Evolutionary conservation across 495 filamentous ascomycete species (phyloP), one percentile per base, ranked within the genome.

Genomic region (Hypoxylon fuscum): DNA sequence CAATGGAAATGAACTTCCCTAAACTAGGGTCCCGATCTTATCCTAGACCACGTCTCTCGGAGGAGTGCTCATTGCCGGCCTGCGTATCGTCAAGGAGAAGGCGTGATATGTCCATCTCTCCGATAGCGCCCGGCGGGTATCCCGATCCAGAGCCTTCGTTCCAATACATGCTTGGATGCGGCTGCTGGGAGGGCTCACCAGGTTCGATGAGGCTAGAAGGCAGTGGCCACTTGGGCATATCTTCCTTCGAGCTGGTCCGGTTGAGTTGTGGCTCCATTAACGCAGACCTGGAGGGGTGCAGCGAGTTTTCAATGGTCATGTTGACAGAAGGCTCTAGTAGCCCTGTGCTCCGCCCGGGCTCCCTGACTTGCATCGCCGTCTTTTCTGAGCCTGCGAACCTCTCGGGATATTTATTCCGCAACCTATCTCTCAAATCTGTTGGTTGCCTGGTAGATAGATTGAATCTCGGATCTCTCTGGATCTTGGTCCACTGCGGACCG

Each of bases 361-460:
- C 64, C 48, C 72, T 75, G 45, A 75, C 72, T 51, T 86, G 77
- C 22, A 76, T 69, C 12, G 71, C 69, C 14, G 80, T 81, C 68
- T 90, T 95, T 43, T 87, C 83, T 21, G 80, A 79, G 43, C 68
- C 55, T 15, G 70, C 64, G 59, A 79, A 82, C 38, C 78, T 74
- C 32, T 90, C 85, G 5, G 92, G 90, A 60, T 88, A 93, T 49
- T 88, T 89, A 56, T 90, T 92, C 15, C 93, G 83, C 49, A 96
- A 88, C 5, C 92, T 82, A 72, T 97, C 93, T 44, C 93, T 80
- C 10, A 97, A 76, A 68, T 97, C 91, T 4, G 90, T 92, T 2
- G 91, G 85, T 32, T 85, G 83, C 53, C 92, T 83, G 65, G 79
- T 84, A 7, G 79, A 74, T 9, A 97, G 77, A 15, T 87, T 81